Percentiles rank a stretch among this genome's conserved stretches.
Evolutionary conservation across 441 rosid genomes (phyloP).

Genomic region (Melastoma candidum): DNA sequence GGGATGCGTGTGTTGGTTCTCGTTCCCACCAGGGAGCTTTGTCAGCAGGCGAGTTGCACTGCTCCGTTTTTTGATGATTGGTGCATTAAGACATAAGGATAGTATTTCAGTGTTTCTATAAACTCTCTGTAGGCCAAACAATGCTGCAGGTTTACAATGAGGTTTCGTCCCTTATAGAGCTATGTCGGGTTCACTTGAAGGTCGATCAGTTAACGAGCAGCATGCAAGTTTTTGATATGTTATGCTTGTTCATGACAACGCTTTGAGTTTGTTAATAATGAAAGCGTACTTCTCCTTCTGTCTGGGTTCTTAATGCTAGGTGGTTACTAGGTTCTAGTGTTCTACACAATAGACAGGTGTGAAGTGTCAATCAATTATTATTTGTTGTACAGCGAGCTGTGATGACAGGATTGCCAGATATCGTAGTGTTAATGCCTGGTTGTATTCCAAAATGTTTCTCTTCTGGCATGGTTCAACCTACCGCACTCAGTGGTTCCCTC

Average conservation of each 20-base stretch:
- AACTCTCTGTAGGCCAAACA: background rate
- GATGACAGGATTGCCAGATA: constrained; percentile 63
- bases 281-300: background rate
- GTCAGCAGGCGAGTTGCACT: constrained; percentile 47
- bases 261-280: background rate
- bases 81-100: background rate
- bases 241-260: constrained; percentile 27
- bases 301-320: background rate
- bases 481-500: constrained; percentile 54
- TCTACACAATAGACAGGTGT: background rate
- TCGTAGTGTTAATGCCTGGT: constrained; percentile 77
- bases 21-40: constrained; percentile 79
- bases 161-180: constrained; percentile 50
- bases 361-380: background rate
- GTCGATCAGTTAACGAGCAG: constrained; percentile 59
- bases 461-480: constrained; percentile 46
- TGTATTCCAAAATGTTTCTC: constrained; percentile 79
- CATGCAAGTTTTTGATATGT: constrained; percentile 72
- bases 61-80: background rate
- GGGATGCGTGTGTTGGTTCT: constrained; percentile 72
- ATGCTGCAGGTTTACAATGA: constrained; percentile 49
- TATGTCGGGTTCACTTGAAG: constrained; percentile 74
- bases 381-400: constrained; percentile 53
- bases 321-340: too few species aligned
- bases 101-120: background rate